phyloP scores from a whole-genome alignment of 352 stramenopile species.

The Globisporangium viniferum region DNA sequence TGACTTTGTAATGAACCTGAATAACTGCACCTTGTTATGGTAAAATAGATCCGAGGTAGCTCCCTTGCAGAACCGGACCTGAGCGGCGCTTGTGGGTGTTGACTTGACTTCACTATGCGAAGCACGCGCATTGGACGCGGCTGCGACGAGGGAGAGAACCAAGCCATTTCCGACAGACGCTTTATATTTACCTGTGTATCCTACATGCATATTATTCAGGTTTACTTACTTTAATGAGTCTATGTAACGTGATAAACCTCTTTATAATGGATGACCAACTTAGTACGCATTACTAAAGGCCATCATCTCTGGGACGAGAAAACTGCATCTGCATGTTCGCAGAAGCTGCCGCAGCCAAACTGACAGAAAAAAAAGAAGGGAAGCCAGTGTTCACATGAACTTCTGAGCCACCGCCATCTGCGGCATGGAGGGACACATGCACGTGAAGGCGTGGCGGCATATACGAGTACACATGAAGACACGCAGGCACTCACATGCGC shows the following conservation, averaged over 20 bases:
- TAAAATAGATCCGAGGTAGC: neutral
- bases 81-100: neutral
- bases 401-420: neutral
- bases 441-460: neutral
- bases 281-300: neutral
- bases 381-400: neutral
- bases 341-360: slow-evolving; percentile 2
- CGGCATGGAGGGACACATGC: neutral
- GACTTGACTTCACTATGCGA: neutral
- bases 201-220: neutral
- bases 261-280: neutral
- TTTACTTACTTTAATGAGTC: neutral
- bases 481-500: neutral
- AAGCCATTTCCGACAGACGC: neutral
- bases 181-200: neutral
- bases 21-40: neutral
- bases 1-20: neutral
- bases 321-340: neutral
- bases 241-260: neutral
- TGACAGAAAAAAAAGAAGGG: neutral
- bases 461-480: neutral
- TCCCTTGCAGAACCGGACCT: neutral
- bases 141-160: slow-evolving; percentile 7
- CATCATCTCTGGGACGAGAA: neutral
- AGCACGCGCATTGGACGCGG: neutral